Evolutionary conservation across 2,329 filamentous ascomycete genomes (phyloP).

Genomic region (Tolypocladium sp.): DNA sequence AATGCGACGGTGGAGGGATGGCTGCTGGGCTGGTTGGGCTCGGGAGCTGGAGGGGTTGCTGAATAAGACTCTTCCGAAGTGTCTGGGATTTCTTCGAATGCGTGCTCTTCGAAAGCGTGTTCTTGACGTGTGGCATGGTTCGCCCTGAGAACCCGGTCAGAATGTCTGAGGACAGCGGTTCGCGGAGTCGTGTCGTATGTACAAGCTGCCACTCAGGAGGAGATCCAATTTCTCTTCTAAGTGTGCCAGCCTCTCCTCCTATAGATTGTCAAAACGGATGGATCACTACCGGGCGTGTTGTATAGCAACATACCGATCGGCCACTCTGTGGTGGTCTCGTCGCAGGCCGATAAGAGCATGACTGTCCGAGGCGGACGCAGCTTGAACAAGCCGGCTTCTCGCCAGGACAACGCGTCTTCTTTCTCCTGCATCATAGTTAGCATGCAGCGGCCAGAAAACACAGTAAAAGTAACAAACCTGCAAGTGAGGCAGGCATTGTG

Average conservation of each 20-base stretch:
- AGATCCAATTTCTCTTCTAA: slow-evolving; percentile 43
- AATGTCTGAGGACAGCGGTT: slow-evolving; percentile 7
- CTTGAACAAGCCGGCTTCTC: slow-evolving; percentile 42
- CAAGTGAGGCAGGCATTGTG: slow-evolving; percentile 37
- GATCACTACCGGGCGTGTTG: neutral
- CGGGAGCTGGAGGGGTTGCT: slow-evolving; percentile 15
- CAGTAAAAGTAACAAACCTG: slow-evolving; percentile 23
- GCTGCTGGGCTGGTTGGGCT: slow-evolving; percentile 11
- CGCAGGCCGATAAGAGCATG: slow-evolving; percentile 33
- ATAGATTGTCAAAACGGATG: slow-evolving; percentile 9
- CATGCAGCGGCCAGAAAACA: neutral
- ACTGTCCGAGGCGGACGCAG: slow-evolving; percentile 37
- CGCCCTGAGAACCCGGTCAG: slow-evolving; percentile 21
- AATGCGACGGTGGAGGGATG: slow-evolving; percentile 15
- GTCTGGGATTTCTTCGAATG: slow-evolving; percentile 19
- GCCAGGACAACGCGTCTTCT: slow-evolving; percentile 42
- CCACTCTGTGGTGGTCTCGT: slow-evolving; percentile 27
- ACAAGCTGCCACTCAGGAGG: slow-evolving; percentile 33
- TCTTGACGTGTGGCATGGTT: slow-evolving; percentile 12
- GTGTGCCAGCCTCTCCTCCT: slow-evolving; percentile 42
- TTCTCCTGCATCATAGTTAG: slow-evolving; percentile 21
- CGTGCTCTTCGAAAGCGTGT: slow-evolving; percentile 9
- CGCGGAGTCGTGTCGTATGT: slow-evolving; percentile 5
- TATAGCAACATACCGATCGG: slow-evolving; percentile 29
- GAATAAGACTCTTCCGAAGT: slow-evolving; percentile 25